Conservation (phyloP, 306 rosid species). For the Fragaria iinumae region DNA sequence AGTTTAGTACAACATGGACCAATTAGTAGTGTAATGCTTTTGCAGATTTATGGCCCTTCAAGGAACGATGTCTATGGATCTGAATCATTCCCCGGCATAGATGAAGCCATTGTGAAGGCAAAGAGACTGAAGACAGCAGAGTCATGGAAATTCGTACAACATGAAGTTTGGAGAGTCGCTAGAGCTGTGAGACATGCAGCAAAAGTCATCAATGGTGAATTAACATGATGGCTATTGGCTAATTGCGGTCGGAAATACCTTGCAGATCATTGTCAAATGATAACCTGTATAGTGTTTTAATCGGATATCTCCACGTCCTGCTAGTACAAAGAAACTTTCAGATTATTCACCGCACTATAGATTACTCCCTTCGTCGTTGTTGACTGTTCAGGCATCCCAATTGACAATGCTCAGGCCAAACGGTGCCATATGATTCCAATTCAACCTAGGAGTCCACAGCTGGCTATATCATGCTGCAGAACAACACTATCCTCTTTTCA, state of each 20-base stretch:
- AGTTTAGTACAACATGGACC: neutral
- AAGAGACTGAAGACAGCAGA: conserved; percentile 38
- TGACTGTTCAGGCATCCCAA: neutral
- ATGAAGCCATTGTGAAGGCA: conserved; percentile 45
- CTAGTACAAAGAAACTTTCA: too few species aligned
- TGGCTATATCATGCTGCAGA: neutral
- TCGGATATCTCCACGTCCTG: neutral
- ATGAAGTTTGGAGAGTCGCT: conserved; percentile 69
- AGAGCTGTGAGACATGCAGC: conserved; percentile 59
- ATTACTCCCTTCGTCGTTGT: neutral
- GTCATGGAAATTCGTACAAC: conserved; percentile 59
- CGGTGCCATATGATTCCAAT: neutral
- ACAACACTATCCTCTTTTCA: neutral
- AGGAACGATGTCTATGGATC: conserved; percentile 60
- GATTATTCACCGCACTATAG: too few species aligned
- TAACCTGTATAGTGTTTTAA: neutral
- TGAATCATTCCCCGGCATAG: conserved; percentile 58
- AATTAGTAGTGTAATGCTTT: neutral
- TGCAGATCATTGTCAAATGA: neutral
- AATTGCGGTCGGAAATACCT: neutral
- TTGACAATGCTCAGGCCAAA: neutral
- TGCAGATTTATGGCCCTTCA: conserved; percentile 63
- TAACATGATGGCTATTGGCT: conserved; percentile 30
- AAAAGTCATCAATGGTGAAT: conserved; percentile 46
- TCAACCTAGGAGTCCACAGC: neutral